Base-by-base conservation (phyloP, 176 grass and related monocot species). In the Musa itinerans region DNA sequence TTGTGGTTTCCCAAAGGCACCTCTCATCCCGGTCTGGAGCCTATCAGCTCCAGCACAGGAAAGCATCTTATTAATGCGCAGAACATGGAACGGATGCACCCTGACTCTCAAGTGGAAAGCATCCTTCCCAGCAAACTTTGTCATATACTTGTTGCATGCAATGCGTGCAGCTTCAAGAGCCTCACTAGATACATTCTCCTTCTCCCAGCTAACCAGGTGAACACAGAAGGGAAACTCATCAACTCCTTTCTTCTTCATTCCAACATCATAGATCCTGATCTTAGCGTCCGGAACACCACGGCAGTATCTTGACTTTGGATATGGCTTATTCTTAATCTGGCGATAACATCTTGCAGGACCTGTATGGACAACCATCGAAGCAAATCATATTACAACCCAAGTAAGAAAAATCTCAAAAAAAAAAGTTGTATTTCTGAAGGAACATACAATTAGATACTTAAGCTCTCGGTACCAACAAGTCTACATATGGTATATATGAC, bases 171-270 rank as follows among this genome's bases (percentile, higher is more conserved):
- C 57, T 61, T 61, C 57, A 19, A 61, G 16, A 8, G 57, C 57
- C 16, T 61, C 57, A 61, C 57, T 61, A 20, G 57, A 61, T 61
- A 61, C 57, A 61, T 61, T 61, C 57, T 61, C 57, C 57, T 61
- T 61, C 57, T 61, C 57, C 57, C 57, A 61, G 57, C 57, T 61
- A 61, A 61, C 57, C 57, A 61, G 17, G 57, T 61, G 57, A 61
- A 61, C 34, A 43, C 34, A 43, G 34, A 43, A 43, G 34, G 34
- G 34, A 43, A 43, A 43, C 34, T 43, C 34, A 43, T 43, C 34
- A 6, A 43, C 34, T 43, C 34, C 34, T 43, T 43, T 43, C 34
- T 43, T 43, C 34, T 43, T 43, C 34, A 43, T 43, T 43, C 34
- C 34, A 43, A 43, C 34, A 43, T 43, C 34, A 6, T 43, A 43